A percentile compares a stretch with the other conserved stretches of the same genome.
phyloP scores from a whole-genome alignment of 345 rosid genomes.

The Limnanthes douglasii region DNA sequence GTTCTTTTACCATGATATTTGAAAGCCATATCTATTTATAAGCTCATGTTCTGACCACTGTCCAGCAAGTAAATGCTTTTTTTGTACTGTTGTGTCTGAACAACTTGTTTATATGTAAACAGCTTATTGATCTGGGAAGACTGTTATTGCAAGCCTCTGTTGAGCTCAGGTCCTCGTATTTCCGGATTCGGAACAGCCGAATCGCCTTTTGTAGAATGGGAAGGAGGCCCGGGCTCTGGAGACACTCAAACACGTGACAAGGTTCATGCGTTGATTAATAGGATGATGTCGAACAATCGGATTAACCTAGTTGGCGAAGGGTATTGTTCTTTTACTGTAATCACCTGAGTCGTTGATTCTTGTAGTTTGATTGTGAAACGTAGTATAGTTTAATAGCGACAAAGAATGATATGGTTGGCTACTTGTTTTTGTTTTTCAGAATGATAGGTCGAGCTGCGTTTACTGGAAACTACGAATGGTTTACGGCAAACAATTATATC shows the following conservation, averaged over 20 bases:
- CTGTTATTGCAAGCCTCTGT: conserved; percentile 31
- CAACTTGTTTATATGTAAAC: conserved; percentile 1
- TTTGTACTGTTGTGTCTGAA: conserved; percentile 3
- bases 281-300: conserved; percentile 69
- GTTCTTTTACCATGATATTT: conserved; percentile 6
- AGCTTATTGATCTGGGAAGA: conserved; percentile 97
- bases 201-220: conserved; percentile 24
- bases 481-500: conserved; percentile 38
- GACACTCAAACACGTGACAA: conserved; percentile 23
- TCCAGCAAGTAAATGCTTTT: background rate
- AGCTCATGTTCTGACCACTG: background rate
- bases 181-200: conserved; percentile 16
- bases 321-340: conserved; percentile 25
- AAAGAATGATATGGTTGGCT: no score
- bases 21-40: background rate
- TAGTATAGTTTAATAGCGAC: no score
- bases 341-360: background rate
- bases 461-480: conserved; percentile 78
- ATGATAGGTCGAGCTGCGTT: conserved; percentile 86
- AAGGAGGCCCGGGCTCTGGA: conserved; percentile 20
- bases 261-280: conserved; percentile 38
- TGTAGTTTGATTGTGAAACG: no score
- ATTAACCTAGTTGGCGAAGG: conserved; percentile 79
- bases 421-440: conserved; percentile 17
- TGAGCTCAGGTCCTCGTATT: conserved; percentile 14